Evolutionary conservation across 371 early-diverging fungal genomes (phyloP), one percentile per base, ranked within the genome.

Genomic region (Mucor mucedo): DNA sequence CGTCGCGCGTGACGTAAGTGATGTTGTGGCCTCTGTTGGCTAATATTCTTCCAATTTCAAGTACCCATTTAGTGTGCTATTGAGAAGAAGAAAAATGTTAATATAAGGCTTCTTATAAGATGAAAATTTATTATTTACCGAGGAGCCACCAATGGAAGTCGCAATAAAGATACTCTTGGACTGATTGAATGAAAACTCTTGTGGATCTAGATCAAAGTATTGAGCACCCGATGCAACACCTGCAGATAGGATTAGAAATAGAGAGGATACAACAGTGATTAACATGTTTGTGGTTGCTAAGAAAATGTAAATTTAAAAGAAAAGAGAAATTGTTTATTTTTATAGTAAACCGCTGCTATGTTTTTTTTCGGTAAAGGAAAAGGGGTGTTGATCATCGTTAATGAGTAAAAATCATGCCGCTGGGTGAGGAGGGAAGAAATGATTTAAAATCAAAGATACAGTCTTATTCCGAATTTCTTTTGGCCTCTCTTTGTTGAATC

Each of bases 401-500:
- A 21, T 35, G 1, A 35, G 8, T 6, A 35, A 35, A 35, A 35
- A 35, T 35, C 2, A 35, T 35, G 35, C 35, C 35, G 35, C 35
- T 35, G 4, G 21, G 21, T 21, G 21, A 21, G 21, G 21, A 21
- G 21, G 21, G 21, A 1, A 21, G 21, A 21, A 21, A 21, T 21
- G 21, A 21, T 21, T 21, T 21, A 21, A 21, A 21, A 21, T 21
- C 21, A 21, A 21, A 21, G 21, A 21, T 1, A 21, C 21, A 21
- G 21, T 21, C 21, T 47, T 47, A 47, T 21, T 21, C 47, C 8
- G 21, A 8, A 35, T 35, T 21, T 47, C 47, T 40, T 32, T 52
- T 62, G 4, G 69, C 55, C 40, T 80, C 81, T 54, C 81, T 71
- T 58, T 70, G 63, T 21, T 66, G 52, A 35, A 81, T 66, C 28